phyloP scores from a whole-genome alignment of 805 yeast species.

The Candida adriatica region DNA sequence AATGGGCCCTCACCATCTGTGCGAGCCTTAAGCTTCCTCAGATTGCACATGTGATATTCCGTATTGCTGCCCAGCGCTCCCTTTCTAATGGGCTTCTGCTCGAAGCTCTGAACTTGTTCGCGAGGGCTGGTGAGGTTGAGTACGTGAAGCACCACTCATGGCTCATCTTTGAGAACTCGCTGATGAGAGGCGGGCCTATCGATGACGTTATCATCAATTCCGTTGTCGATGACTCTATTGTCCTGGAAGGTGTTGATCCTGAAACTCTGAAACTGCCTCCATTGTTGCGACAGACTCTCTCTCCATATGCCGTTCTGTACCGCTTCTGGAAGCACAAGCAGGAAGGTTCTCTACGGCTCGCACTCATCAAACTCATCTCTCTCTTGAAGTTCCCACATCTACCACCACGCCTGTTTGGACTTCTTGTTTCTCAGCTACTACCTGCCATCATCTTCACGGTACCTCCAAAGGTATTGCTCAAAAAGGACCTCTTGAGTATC shows the following conservation, averaged over 20 bases:
- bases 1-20: slow-evolving; percentile 71
- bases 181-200: slow-evolving; percentile 44
- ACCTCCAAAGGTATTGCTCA: slow-evolving; percentile 18
- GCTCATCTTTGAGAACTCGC: slow-evolving; percentile 57
- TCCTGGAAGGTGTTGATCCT: slow-evolving; percentile 22
- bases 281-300: slow-evolving; percentile 55
- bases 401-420: slow-evolving; percentile 43
- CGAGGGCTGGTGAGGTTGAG: slow-evolving; percentile 53
- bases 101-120: slow-evolving; percentile 60
- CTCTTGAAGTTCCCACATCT: slow-evolving; percentile 45
- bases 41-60: slow-evolving; percentile 49
- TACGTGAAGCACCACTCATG: slow-evolving; percentile 44
- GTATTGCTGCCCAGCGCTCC: slow-evolving; percentile 24
- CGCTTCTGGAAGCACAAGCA: slow-evolving; percentile 36
- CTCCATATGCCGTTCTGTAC: slow-evolving; percentile 64
- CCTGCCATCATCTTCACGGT: slow-evolving; percentile 31
- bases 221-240: slow-evolving; percentile 34
- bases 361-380: slow-evolving; percentile 28
- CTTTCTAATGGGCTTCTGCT: slow-evolving; percentile 26
- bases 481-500: slow-evolving; percentile 16
- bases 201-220: slow-evolving; percentile 52
- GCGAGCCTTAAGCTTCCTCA: slow-evolving; percentile 56
- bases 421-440: slow-evolving; percentile 40
- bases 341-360: slow-evolving; percentile 21
- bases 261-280: slow-evolving; percentile 36